Evolutionary conservation across 257 asterid genomes (phyloP), one percentile per base, ranked within the genome.

Genomic region (Nicotiana knightiana): DNA sequence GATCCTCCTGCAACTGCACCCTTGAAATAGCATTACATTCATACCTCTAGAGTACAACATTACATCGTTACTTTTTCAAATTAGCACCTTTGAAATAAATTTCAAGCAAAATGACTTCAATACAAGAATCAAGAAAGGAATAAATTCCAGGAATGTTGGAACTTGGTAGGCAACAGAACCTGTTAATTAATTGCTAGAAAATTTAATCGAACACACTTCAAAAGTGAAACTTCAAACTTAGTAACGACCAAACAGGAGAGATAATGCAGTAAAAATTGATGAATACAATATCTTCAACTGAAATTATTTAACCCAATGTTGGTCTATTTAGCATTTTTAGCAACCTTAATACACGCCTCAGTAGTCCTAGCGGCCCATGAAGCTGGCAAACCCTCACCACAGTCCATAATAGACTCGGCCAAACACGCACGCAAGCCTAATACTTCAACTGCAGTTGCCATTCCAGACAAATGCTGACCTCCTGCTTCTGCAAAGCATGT

Each of bases 401-500:
- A 64, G 85, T 93, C 98, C 97, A 93, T 93, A 68, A 91, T 92
- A 6, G 97, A 93, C 79, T 92, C 93, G 0, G 91, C 63, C 84
- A 93, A 89, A 84, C 98, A 93, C 0, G 94, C 97, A 6, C 98
- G 93, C 82, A 92, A 84, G 24, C 97, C 98, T 77, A 93, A 85
- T 62, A 76, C 66, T 66, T 89, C 90, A 7, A 93, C 91, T 10
- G 97, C 98, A 84, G 90, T 91, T 8, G 91, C 94, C 98, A 92
- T 93, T 66, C 90, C 98, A 0, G 92, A 67, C 57, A 93, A 90
- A 82, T 92, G 96, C 87, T 93, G 94, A 53, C 98, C 98, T 57
- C 97, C 98, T 0, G 96, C 97, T 85, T 93, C 97, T 30, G 96
- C 98, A 84, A 93, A 90, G 89, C 97, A 91, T 3, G 94, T 93